Base-by-base conservation (phyloP, 345 rosid genomes). In the Physaria fendleri region DNA sequence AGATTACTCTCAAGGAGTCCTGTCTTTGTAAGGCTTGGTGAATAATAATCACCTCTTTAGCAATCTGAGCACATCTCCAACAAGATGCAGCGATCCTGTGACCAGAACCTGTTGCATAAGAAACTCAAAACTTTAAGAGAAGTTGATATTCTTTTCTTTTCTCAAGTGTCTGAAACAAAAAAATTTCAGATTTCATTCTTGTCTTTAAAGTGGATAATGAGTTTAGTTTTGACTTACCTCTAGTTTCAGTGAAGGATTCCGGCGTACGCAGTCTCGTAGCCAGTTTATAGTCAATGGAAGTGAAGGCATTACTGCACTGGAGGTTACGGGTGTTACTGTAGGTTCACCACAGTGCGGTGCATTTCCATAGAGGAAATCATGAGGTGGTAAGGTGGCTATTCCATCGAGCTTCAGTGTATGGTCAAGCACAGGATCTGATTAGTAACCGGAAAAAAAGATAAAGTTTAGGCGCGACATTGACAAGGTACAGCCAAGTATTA, bases 11-110 rank as follows among this genome's bases (percentile, higher is more conserved):
- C 6, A 13, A 12, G 39, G 66, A 50, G 54, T 18, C 11, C 4
- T 35, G 12, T 50, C 28, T 12, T 4, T 34, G 5, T 1, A 25
- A 20, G 41, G 3, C 38, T 17, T 45, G 51, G 45, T 39, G 3
- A 4, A 20, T 16, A 55, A 55, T 0, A 28, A 25, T 85, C 69
- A 76, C 65, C 79, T 81, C 77, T 73, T 81, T 28, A 84, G 46
- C 39, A 84, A 71, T 76, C 82, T 82, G 17, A 87, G 79, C 3
- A 87, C 95, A 68, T 87, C 95, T 8, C 95, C 91, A 32, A 87
- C 89, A 42, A 87, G 81, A 75, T 87, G 91, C 54, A 87, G 51
- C 10, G 95, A 87, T 35, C 95, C 95, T 13, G 95, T 87, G 68
- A 84, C 91, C 42, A 87, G 79, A 69, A 87, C 95, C 95, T 87